Conservation (phyloP, 106 monocot genomes). For the Platanthera guangdongensis region DNA sequence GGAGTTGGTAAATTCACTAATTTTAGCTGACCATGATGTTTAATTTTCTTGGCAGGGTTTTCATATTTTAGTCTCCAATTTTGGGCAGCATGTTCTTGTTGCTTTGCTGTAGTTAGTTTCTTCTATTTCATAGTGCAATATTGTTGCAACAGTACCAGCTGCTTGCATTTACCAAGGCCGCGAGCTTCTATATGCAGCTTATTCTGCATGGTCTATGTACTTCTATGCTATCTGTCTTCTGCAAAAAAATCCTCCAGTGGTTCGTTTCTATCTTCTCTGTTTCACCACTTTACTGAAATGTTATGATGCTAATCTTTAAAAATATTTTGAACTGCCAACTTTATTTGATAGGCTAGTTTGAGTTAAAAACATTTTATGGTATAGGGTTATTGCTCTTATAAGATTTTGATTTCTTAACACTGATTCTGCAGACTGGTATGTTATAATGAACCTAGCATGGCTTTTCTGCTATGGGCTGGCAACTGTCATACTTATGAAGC, state of each 20-base stretch:
- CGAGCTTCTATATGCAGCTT: conserved; percentile 20
- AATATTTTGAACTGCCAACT: not conserved
- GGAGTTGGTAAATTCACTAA: not conserved
- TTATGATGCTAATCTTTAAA: not conserved
- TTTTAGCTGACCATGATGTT: conserved; percentile 1
- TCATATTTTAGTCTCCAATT: conserved; percentile 48
- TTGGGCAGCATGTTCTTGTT: conserved; percentile 66
- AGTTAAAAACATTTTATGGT: not conserved
- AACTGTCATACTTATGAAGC: conserved; percentile 46
- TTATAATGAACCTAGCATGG: conserved; percentile 31
- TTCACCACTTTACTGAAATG: not conserved
- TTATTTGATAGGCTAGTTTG: not conserved
- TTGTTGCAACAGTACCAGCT: conserved; percentile 19
- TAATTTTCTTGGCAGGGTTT: conserved; percentile 35
- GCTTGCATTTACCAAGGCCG: conserved; percentile 11
- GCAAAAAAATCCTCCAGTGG: conserved; percentile 30
- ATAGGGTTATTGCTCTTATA: not conserved
- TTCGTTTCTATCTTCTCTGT: conserved; percentile 24
- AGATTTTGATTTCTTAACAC: not conserved
- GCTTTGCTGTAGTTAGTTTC: conserved; percentile 57
- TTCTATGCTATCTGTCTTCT: conserved; percentile 33
- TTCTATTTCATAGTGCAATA: conserved; percentile 23
- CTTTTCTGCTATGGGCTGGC: conserved; percentile 58
- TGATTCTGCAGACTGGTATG: conserved; percentile 26
- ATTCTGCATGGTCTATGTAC: conserved; percentile 21